Conservation (phyloP, 2,329 filamentous ascomycete species). For the Arthrobotrys pseudoclavata region DNA sequence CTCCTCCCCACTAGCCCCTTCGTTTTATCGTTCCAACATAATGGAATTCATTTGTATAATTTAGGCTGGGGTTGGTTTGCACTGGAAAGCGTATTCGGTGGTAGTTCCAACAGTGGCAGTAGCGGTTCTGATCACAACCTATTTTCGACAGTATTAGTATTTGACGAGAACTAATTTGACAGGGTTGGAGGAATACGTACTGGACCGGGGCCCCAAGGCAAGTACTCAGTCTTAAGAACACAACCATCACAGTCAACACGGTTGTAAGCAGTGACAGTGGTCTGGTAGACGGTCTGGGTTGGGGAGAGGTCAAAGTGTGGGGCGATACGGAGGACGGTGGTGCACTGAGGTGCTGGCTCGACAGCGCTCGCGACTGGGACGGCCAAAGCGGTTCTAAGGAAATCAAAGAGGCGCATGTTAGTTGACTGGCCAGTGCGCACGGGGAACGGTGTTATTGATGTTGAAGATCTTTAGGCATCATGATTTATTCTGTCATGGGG, state of each 20-base stretch:
- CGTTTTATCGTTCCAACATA: neutral
- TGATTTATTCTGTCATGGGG: neutral
- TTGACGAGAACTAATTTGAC: neutral
- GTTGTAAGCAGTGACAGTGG: conserved; percentile 28
- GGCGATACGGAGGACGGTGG: conserved; percentile 19
- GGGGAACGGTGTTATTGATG: neutral
- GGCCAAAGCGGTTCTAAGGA: conserved; percentile 37
- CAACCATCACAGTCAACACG: conserved; percentile 40
- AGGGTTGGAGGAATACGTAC: neutral
- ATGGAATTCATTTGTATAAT: neutral
- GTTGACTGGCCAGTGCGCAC: neutral
- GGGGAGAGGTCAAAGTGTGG: conserved; percentile 39
- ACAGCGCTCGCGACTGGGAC: conserved; percentile 23
- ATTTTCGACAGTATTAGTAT: conserved; percentile 3
- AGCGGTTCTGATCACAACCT: conserved; percentile 34
- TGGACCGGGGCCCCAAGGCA: conserved; percentile 35
- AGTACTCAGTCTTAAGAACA: conserved; percentile 3
- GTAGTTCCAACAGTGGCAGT: conserved; percentile 23
- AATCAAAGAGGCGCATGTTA: conserved; percentile 32
- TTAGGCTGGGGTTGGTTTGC: conserved; percentile 20
- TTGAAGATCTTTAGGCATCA: neutral
- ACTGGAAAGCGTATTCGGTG: conserved; percentile 7
- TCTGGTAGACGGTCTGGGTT: conserved; percentile 33
- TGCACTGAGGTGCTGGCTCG: conserved; percentile 11
- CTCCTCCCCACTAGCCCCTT: neutral